Evolutionary conservation across 768 basidiomycete species (phyloP).

Genomic region (Lentinula guzmanii): DNA sequence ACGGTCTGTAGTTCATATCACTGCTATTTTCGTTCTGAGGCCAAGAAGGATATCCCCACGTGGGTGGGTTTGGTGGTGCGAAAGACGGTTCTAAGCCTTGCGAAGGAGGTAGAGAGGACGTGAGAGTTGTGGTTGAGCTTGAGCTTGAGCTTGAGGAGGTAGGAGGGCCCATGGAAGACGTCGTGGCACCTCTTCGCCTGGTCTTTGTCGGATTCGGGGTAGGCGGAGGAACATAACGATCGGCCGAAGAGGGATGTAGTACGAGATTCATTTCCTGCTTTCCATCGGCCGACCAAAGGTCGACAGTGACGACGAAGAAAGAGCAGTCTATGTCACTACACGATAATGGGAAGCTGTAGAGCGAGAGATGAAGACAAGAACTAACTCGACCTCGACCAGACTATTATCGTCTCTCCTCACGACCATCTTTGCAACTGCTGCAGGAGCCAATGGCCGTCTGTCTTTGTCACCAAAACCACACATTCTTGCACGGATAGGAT

Average conservation of each 20-base stretch:
- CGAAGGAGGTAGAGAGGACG: slow-evolving; percentile 39
- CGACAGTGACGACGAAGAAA: slow-evolving; percentile 89
- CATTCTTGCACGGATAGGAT: slow-evolving; percentile 88
- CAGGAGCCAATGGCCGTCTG: slow-evolving; percentile 87
- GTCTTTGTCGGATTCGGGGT: slow-evolving; percentile 12
- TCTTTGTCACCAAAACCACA: slow-evolving; percentile 98
- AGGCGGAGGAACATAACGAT: slow-evolving; percentile 57
- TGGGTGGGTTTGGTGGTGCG: slow-evolving; percentile 34
- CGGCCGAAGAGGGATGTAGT: slow-evolving; percentile 75
- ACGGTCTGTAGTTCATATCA: slow-evolving; percentile 4
- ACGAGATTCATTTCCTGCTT: slow-evolving; percentile 86
- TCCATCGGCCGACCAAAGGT: slow-evolving; percentile 84
- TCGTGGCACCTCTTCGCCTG: slow-evolving; percentile 18
- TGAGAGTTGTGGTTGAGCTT: slow-evolving; percentile 34
- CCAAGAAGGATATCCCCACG: slow-evolving; percentile 50
- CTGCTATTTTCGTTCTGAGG: neutral
- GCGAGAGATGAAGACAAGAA: slow-evolving; percentile 11
- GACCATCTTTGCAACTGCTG: slow-evolving; percentile 81
- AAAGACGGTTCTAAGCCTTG: slow-evolving; percentile 35
- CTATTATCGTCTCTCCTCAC: slow-evolving; percentile 63
- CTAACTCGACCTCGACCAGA: slow-evolving; percentile 73
- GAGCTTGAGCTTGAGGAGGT: slow-evolving; percentile 33
- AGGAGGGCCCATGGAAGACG: slow-evolving; percentile 2
- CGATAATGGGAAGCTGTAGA: slow-evolving; percentile 10
- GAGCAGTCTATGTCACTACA: slow-evolving; percentile 77